These are phyloP conservation scores for Suhomyces terraborum DNA, from an alignment of 1,139 yeast genomes.

Conservation along the genomic window DNA sequence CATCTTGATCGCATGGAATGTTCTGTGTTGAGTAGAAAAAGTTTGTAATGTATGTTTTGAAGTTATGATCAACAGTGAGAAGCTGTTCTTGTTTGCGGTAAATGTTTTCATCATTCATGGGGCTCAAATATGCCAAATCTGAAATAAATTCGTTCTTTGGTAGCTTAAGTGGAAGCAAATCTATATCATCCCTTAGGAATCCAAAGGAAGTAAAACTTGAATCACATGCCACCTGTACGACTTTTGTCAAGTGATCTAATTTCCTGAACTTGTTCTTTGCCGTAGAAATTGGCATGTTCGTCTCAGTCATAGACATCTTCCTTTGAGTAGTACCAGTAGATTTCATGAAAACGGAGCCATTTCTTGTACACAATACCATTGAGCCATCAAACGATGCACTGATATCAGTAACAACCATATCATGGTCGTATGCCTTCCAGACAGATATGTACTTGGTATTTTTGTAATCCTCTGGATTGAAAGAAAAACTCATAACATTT, in stretches of 20 bases:
- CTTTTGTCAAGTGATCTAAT: conserved; percentile 54
- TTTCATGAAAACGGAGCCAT: conserved; percentile 61
- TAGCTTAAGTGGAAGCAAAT: conserved; percentile 52
- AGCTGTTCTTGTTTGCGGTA: conserved; percentile 39
- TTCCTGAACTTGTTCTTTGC: conserved; percentile 53
- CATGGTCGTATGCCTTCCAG: conserved; percentile 59
- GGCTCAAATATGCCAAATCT: conserved; percentile 56
- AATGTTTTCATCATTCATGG: conserved; percentile 27
- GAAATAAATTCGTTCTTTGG: conserved; percentile 43
- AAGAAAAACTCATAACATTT: conserved; percentile 44
- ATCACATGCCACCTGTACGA: conserved; percentile 65
- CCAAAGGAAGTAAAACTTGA: conserved; percentile 68
- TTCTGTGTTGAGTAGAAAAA: conserved; percentile 28
- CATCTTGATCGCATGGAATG: conserved; percentile 17
- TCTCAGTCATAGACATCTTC: conserved; percentile 38
- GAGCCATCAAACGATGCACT: conserved; percentile 74
- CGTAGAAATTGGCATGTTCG: conserved; percentile 28
- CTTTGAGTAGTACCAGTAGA: conserved; percentile 27
- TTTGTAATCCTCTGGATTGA: conserved; percentile 29
- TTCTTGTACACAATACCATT: conserved; percentile 62
- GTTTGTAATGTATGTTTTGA: conserved; percentile 29
- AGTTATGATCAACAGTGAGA: conserved; percentile 24
- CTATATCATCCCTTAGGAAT: conserved; percentile 65
- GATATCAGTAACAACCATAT: conserved; percentile 57
- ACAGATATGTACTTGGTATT: conserved; percentile 40